Conservation (phyloP, 768 basidiomycete genomes). For the Leccinum incarnatum region DNA sequence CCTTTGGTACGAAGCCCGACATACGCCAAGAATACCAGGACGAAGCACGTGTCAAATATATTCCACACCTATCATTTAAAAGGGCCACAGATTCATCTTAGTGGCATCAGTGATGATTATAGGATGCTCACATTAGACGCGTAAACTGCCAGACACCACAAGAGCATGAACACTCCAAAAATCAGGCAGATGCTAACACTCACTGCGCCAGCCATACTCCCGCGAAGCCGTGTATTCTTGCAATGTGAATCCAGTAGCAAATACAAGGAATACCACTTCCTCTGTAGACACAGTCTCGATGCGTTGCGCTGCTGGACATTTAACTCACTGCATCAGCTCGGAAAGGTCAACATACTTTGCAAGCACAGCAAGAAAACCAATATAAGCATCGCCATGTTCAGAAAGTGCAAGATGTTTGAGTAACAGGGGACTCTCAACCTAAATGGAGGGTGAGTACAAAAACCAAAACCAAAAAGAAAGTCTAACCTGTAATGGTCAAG, state of each 20-base stretch:
- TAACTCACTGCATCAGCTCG: neutral
- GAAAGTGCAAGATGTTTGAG: conserved; percentile 70
- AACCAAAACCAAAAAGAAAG: neutral
- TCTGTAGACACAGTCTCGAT: conserved; percentile 48
- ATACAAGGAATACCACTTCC: conserved; percentile 73
- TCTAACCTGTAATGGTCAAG: conserved; percentile 79
- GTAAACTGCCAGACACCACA: conserved; percentile 50
- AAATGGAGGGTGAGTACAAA: conserved; percentile 1
- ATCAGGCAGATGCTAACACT: conserved; percentile 32
- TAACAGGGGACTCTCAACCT: conserved; percentile 84
- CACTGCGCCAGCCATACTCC: conserved; percentile 86
- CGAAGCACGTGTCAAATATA: conserved; percentile 77
- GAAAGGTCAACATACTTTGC: conserved; percentile 49
- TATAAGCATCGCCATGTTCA: conserved; percentile 70
- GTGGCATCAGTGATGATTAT: neutral
- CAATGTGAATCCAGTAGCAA: conserved; percentile 73
- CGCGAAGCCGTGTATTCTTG: conserved; percentile 87
- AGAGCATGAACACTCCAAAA: neutral
- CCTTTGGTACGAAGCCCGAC: conserved; percentile 64
- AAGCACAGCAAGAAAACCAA: conserved; percentile 73
- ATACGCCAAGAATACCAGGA: conserved; percentile 67
- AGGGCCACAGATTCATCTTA: neutral
- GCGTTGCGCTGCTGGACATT: conserved; percentile 50
- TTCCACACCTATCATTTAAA: conserved; percentile 73
- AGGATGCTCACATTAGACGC: conserved; percentile 65